Base-by-base conservation (phyloP, 495 filamentous ascomycete species). In the Geopyxis carbonaria region DNA sequence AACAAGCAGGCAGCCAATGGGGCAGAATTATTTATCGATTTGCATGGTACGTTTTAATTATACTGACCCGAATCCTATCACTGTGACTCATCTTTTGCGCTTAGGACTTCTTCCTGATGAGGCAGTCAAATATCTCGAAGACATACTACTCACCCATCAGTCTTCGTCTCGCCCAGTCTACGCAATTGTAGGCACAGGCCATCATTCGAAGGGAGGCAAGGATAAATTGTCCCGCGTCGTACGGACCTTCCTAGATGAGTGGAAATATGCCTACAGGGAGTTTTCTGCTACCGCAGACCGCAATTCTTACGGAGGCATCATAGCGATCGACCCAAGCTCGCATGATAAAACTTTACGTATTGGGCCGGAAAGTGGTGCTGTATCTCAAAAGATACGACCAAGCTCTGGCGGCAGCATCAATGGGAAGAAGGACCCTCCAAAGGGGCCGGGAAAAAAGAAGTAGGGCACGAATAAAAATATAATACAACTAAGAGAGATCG, bases 181-280 rank as follows among this genome's bases (percentile, higher is more conserved):
- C 50, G 86, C 84, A 32, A 95, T 95, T 51, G 93, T 84, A 3
- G 89, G 89, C 42, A 94, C 89, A 5, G 87, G 87, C 7, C 91
- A 99, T 51, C 91, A 95, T 56, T 92, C 83, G 47, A 95, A 95
- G 65, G 89, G 92, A 53, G 89, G 89, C 46, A 95, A 94, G 59
- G 91, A 99, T 57, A 99, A 99, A 60, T 78, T 99, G 21, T 87
- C 87, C 44, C 94, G 93, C 63, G 82, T 85, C 5, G 72, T 99
- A 45, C 75, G 87, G 37, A 68, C 64, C 30, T 99, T 91, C 62
- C 64, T 99, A 19, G 87, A 87, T 50, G 87, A 95, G 51, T 93
- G 85, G 85, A 76, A 79, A 43, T 95, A 93, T 48, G 77, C 85
- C 0, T 99, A 84, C 58, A 78, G 86, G 25, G 91, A 99, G 59